A percentile compares a stretch with the other conserved stretches of the same genome.
Conservation (phyloP, 768 basidiomycete species). For the Ephemerocybe angulata region DNA sequence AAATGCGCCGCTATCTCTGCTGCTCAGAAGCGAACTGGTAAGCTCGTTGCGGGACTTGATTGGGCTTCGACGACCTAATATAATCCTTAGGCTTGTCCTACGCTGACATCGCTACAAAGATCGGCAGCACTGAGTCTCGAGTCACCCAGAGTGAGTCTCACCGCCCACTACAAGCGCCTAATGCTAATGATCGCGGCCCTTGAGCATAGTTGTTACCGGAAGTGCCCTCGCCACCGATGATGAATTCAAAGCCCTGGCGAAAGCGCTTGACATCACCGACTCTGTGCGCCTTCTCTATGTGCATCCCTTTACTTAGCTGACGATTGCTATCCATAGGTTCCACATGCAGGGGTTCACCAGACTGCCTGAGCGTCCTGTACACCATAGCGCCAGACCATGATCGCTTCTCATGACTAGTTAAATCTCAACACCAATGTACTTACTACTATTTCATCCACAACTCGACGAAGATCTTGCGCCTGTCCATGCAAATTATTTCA, state of each 20-base stretch:
- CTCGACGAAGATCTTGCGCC: too few relatives aligned
- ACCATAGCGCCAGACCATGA: too few relatives aligned
- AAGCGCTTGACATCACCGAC: slow-evolving; percentile 37
- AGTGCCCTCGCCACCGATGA: slow-evolving; percentile 34
- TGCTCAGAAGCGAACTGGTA: slow-evolving; percentile 50
- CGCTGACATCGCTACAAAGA: slow-evolving; percentile 41
- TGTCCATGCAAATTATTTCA: too few relatives aligned
- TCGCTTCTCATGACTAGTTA: too few relatives aligned
- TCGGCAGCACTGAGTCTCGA: slow-evolving; percentile 41
- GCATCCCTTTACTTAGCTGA: neutral
- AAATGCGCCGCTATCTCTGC: slow-evolving; percentile 56
- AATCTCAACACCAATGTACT: too few relatives aligned
- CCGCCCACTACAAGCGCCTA: neutral
- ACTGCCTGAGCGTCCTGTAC: neutral
- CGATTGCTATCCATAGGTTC: neutral
- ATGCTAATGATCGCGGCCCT: neutral
- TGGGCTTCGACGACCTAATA: neutral
- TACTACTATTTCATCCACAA: too few relatives aligned
- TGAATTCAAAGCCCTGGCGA: slow-evolving; percentile 50
- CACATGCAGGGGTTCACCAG: neutral
- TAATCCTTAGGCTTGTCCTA: slow-evolving; percentile 45
- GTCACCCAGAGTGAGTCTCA: slow-evolving; percentile 49
- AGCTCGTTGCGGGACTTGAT: too few relatives aligned
- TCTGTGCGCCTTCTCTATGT: slow-evolving; percentile 26
- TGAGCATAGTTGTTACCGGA: slow-evolving; percentile 46